Evolutionary conservation across 345 rosid genomes (phyloP).

Genomic region (Sisymbrium irio): DNA sequence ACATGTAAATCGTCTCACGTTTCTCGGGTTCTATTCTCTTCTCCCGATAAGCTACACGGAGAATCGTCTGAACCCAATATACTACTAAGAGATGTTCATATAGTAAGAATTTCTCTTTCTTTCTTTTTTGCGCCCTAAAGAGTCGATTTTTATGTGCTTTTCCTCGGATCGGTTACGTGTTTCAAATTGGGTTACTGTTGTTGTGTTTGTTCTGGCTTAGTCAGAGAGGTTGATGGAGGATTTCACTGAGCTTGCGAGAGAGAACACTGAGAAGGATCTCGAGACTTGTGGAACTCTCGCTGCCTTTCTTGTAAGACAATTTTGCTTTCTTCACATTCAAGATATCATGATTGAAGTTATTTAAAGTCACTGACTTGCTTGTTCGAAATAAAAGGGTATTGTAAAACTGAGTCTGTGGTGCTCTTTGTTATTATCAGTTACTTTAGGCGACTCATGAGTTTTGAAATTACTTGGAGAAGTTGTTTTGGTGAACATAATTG

Average conservation of each 20-base stretch:
- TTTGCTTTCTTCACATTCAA: not conserved
- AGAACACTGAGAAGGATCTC: constrained; percentile 79
- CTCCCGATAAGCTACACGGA: constrained; percentile 33
- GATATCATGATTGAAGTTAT: not conserved
- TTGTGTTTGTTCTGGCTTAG: constrained; percentile 30
- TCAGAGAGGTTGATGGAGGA: constrained; percentile 73
- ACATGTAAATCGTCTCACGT: constrained; percentile 42
- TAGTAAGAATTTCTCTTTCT: constrained; percentile 46
- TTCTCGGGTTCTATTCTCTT: constrained; percentile 43
- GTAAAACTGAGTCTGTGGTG: not conserved
- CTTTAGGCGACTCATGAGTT: not conserved
- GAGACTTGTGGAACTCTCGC: constrained; percentile 92
- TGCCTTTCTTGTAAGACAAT: constrained; percentile 68
- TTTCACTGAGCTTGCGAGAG: constrained; percentile 81
- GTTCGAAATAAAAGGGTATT: not conserved
- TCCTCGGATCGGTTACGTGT: not conserved
- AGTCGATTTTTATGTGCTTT: not conserved
- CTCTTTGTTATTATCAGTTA: not conserved
- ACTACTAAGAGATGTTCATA: constrained; percentile 64
- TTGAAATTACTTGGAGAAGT: not conserved
- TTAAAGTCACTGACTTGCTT: not conserved
- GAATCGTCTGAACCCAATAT: constrained; percentile 34
- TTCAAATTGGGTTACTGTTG: not conserved
- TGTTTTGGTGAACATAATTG: not conserved
- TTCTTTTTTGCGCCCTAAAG: not conserved